Conservation (phyloP, 495 filamentous ascomycete genomes). For the Lindgomyces ingoldianus region DNA sequence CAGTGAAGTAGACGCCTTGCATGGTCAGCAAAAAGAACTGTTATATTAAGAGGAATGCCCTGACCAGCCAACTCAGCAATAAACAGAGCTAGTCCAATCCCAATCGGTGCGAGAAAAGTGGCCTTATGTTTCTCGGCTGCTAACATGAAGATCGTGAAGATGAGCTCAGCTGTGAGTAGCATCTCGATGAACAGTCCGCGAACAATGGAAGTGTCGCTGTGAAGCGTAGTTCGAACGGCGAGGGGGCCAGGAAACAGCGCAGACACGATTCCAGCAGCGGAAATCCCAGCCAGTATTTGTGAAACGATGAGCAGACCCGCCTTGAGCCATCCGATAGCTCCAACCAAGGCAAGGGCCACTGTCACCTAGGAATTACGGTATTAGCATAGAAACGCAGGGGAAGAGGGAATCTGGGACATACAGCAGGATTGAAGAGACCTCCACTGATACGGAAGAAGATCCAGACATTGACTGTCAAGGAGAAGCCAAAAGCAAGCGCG, state of each 20-base stretch:
- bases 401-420: slow-evolving; percentile 40
- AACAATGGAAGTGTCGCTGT: slow-evolving; percentile 56
- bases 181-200: slow-evolving; percentile 79
- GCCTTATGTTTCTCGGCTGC: slow-evolving; percentile 80
- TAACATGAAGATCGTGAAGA: slow-evolving; percentile 79
- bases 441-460: slow-evolving; percentile 80
- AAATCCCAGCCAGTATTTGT: slow-evolving; percentile 62
- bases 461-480: slow-evolving; percentile 79
- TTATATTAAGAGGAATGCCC: slow-evolving; percentile 4
- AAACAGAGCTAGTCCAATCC: slow-evolving; percentile 73
- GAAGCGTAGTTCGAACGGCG: slow-evolving; percentile 61
- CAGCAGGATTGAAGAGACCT: slow-evolving; percentile 80
- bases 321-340: slow-evolving; percentile 56
- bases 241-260: slow-evolving; percentile 64
- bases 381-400: slow-evolving; percentile 9
- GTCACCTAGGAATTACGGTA: slow-evolving; percentile 53
- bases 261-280: slow-evolving; percentile 61
- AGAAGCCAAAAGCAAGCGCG: slow-evolving; percentile 70
- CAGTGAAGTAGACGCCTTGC: slow-evolving; percentile 68
- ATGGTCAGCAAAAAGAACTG: slow-evolving; percentile 2
- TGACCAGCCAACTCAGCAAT: slow-evolving; percentile 66
- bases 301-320: slow-evolving; percentile 54
- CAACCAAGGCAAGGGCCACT: slow-evolving; percentile 58
- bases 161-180: slow-evolving; percentile 75
- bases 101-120: slow-evolving; percentile 76